Evolutionary conservation across 2,329 filamentous ascomycete genomes (phyloP).

Genomic region (Botrytis porri): DNA sequence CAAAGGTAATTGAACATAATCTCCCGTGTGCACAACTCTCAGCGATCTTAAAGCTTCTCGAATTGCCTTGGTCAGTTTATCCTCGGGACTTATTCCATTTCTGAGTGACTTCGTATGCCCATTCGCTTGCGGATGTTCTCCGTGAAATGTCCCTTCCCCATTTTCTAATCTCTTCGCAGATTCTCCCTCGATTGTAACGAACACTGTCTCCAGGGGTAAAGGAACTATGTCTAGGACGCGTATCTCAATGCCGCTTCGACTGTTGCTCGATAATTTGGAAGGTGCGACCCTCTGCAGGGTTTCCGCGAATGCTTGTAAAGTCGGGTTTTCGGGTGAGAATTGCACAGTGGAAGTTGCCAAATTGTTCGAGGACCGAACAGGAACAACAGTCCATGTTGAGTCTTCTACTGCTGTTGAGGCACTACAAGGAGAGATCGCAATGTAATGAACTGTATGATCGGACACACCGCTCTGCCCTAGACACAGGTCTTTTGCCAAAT

Average conservation of each 20-base stretch:
- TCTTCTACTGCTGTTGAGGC: slow-evolving; percentile 57
- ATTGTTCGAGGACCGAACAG: slow-evolving; percentile 61
- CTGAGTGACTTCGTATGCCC: slow-evolving; percentile 40
- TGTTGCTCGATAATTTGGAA: slow-evolving; percentile 69
- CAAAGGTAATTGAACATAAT: slow-evolving; percentile 73
- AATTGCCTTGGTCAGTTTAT: slow-evolving; percentile 62
- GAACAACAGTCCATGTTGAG: slow-evolving; percentile 80
- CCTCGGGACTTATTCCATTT: slow-evolving; percentile 45
- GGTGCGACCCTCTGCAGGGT: slow-evolving; percentile 70
- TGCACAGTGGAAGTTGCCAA: slow-evolving; percentile 76
- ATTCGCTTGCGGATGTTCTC: slow-evolving; percentile 52
- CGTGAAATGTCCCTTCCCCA: slow-evolving; percentile 78
- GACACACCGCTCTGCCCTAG: slow-evolving; percentile 51
- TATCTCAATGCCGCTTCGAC: slow-evolving; percentile 78
- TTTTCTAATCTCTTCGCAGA: slow-evolving; percentile 76
- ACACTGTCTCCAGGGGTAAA: slow-evolving; percentile 77
- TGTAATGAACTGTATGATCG: slow-evolving; percentile 50
- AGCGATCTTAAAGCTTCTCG: slow-evolving; percentile 71
- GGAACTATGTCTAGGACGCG: slow-evolving; percentile 77
- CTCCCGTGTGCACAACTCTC: slow-evolving; percentile 77
- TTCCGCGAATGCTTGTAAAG: slow-evolving; percentile 75
- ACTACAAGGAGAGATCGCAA: slow-evolving; percentile 73
- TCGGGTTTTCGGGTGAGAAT: slow-evolving; percentile 68
- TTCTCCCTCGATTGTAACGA: slow-evolving; percentile 80
- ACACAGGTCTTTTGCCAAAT: slow-evolving; percentile 80